phyloP scores from a whole-genome alignment of 305 asterid genomes.

The Solanum hybrid region DNA sequence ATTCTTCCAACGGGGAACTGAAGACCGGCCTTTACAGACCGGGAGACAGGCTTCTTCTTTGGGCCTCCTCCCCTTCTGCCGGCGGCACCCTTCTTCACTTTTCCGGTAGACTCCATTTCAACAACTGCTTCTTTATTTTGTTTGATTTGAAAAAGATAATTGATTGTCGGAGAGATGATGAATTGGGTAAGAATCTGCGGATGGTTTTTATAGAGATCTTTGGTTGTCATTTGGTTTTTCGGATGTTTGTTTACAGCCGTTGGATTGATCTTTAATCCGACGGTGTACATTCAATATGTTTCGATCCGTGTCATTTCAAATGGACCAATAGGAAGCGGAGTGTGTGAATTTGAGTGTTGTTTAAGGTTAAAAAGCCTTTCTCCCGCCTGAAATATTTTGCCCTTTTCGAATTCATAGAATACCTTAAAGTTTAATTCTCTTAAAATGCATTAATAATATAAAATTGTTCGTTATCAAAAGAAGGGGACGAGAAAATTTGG shows the following conservation, averaged over 20 bases:
- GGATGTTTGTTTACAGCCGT: constrained; percentile 9
- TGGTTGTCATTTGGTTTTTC: not conserved
- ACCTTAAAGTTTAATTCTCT: not conserved
- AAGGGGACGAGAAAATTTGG: not conserved
- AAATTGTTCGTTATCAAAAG: not conserved
- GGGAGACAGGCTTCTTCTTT: constrained; percentile 47
- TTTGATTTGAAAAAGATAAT: not conserved
- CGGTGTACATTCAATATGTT: not conserved
- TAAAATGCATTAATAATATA: not conserved
- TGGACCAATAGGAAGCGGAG: constrained; percentile 29
- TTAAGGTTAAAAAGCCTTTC: not conserved
- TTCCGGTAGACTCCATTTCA: constrained; percentile 30
- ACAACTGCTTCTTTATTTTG: not conserved
- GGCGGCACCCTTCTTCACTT: constrained; percentile 42
- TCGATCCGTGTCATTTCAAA: constrained; percentile 26
- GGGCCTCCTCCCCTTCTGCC: constrained; percentile 53
- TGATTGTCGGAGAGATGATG: not conserved
- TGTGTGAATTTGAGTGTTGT: constrained; percentile 8
- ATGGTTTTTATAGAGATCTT: not conserved
- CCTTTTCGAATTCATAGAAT: not conserved
- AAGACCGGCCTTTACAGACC: constrained; percentile 51
- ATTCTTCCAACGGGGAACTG: constrained; percentile 61
- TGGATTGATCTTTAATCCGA: constrained; percentile 26
- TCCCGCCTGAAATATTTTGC: constrained; percentile 20
- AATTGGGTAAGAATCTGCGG: not conserved